Evolutionary conservation across 805 yeast species (phyloP), one percentile per base, ranked within the genome.

Genomic region (Yamadazyma endophytica): DNA sequence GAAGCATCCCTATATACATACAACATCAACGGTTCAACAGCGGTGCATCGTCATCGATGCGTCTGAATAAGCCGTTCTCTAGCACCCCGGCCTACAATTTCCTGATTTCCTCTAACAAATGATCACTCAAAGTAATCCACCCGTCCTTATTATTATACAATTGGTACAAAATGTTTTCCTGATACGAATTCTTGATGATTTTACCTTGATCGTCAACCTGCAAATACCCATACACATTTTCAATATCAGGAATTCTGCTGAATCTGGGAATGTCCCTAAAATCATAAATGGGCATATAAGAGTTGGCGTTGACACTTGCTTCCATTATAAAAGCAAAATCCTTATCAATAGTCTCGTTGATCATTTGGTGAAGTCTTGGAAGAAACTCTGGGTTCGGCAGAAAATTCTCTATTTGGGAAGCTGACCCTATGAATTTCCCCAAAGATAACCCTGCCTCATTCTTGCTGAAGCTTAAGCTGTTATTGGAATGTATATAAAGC

Each of bases 271-370:
- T 68, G 28, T 68, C 73, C 36, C 92, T 65, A 39, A 79, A 64
- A 50, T 84, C 95, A 43, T 74, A 80, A 26, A 85, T 72, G 6
- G 88, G 86, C 80, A 82, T 74, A 51, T 58, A 77, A 0, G 70
- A 58, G 13, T 61, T 61, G 9, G 72, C 72, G 41, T 71, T 73
- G 21, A 66, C 65, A 4, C 73, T 64, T 1, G 82, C 76, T 36
- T 78, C 84, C 48, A 77, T 52, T 17, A 68, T 62, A 46, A 70
- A 79, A 1, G 76, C 50, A 41, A 73, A 70, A 49, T 79, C 85
- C 9, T 68, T 33, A 15, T 50, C 48, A 13, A 61, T 46, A 16
- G 40, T 40, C 9, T 39, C 33, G n/a, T 40, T 33, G 4, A 60
- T 46, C 11, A 44, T 44, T 5, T 47, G 29, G 27, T 64, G 58